Conservation (phyloP, 1,284 basidiomycete species). For the Macrocystidia cucumis region DNA sequence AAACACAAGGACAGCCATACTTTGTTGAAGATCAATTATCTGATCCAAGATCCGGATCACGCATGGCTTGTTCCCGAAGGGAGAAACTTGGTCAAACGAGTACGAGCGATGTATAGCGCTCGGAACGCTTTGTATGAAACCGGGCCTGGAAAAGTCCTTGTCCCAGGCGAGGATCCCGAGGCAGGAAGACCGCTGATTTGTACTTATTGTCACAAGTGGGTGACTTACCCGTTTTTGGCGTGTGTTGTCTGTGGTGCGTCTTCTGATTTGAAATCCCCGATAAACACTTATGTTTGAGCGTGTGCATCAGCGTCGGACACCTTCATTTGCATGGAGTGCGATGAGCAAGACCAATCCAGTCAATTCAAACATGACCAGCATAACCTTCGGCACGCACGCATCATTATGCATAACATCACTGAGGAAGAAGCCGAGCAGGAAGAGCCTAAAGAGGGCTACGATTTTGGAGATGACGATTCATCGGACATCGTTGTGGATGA, state of each 20-base stretch:
- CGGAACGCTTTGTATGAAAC: conserved; percentile 11
- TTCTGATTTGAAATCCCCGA: background rate
- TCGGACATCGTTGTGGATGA: too few species aligned
- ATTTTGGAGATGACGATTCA: too few species aligned
- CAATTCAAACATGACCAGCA: too few species aligned
- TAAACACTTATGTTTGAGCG: too few species aligned
- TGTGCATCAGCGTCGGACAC: conserved; percentile 22
- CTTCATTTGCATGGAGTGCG: conserved; percentile 25
- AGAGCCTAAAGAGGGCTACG: too few species aligned
- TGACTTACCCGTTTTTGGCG: conserved; percentile 23
- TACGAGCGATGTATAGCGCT: conserved; percentile 18
- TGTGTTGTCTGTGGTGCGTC: conserved; percentile 23
- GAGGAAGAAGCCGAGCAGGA: too few species aligned
- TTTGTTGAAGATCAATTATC: conserved; percentile 22
- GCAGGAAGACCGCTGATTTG: too few species aligned
- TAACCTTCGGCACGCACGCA: too few species aligned
- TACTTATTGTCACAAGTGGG: conserved; percentile 19
- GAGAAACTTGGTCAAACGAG: conserved; percentile 13
- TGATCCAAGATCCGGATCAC: conserved; percentile 22
- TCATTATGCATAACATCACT: too few species aligned
- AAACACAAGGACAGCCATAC: conserved; percentile 20
- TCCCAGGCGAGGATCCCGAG: background rate
- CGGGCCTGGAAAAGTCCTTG: conserved; percentile 7
- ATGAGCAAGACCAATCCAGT: too few species aligned
- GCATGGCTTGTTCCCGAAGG: conserved; percentile 17